These are phyloP conservation scores for Geotrichum macrosporum DNA, from an alignment of 1,139 yeast genomes.

Conservation along the genomic window DNA sequence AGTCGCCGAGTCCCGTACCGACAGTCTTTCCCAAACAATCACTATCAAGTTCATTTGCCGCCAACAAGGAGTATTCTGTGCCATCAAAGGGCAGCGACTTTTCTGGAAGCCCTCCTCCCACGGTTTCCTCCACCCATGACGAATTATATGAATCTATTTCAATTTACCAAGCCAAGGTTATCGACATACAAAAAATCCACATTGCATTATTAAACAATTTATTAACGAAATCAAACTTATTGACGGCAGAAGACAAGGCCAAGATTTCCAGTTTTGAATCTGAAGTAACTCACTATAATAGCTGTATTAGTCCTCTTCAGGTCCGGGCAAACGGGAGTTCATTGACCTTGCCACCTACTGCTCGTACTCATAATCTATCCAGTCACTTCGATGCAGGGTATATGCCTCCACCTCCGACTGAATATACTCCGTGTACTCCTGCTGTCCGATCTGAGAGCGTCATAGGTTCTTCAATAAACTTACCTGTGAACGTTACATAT, in stretches of 20 bases:
- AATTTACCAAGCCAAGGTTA: conserved; percentile 11
- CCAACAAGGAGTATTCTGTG: background rate
- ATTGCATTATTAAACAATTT: conserved; percentile 4
- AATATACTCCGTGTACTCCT: too few relatives aligned
- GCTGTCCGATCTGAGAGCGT: too few relatives aligned
- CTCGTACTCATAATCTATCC: too few relatives aligned
- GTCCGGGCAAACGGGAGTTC: background rate
- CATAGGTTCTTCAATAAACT: too few relatives aligned
- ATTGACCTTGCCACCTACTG: too few relatives aligned
- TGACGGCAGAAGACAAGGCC: background rate
- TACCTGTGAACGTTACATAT: too few relatives aligned
- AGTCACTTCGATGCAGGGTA: too few relatives aligned
- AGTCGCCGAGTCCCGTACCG: background rate
- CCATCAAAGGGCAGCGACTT: background rate
- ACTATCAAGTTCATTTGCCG: background rate
- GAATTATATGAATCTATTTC: conserved; percentile 6
- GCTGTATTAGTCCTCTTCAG: background rate
- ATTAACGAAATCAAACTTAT: background rate
- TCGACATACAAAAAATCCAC: conserved; percentile 14
- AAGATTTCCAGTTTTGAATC: background rate
- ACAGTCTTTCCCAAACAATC: background rate
- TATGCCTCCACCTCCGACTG: too few relatives aligned
- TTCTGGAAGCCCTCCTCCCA: background rate
- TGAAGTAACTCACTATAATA: conserved; percentile 3
- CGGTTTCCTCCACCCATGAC: background rate